Conservation (phyloP, 2,329 filamentous ascomycete genomes). For the Fusarium sp. region DNA sequence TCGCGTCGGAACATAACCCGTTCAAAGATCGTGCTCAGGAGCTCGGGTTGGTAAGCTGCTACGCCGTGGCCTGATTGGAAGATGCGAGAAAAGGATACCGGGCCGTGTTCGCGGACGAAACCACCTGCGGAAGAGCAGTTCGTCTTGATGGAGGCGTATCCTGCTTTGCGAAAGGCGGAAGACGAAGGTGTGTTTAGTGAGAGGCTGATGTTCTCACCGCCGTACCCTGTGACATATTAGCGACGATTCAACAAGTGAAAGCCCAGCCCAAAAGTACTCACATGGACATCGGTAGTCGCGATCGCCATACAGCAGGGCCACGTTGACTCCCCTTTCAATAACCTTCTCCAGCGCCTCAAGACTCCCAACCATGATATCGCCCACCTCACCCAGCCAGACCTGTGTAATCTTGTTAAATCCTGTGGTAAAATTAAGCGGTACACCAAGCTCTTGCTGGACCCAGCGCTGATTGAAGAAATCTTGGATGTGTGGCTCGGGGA, state of each 20-base stretch:
- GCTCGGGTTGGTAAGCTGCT: constrained; percentile 68
- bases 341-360: constrained; percentile 65
- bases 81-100: constrained; percentile 73
- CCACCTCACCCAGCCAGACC: constrained; percentile 70
- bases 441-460: constrained; percentile 70
- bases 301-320: constrained; percentile 77
- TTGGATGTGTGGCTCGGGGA: constrained; percentile 69
- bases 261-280: constrained; percentile 46
- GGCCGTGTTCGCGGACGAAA: constrained; percentile 79
- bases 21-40: constrained; percentile 66
- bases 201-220: constrained; percentile 71
- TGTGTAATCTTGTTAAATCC: constrained; percentile 53
- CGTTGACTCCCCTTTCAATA: constrained; percentile 70
- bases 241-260: rapidly evolving
- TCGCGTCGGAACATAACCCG: constrained; percentile 67
- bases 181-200: constrained; percentile 69
- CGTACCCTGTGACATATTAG: constrained; percentile 50
- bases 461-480: constrained; percentile 72
- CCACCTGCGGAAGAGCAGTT: constrained; percentile 75
- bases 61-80: constrained; percentile 74
- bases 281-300: constrained; percentile 72
- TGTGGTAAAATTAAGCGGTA: constrained; percentile 68
- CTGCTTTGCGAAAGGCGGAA: constrained; percentile 69
- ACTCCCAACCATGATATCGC: constrained; percentile 62
- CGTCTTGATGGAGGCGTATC: constrained; percentile 76